Conservation (phyloP, 2,329 filamentous ascomycete genomes). For the Helminthosporium solani region DNA sequence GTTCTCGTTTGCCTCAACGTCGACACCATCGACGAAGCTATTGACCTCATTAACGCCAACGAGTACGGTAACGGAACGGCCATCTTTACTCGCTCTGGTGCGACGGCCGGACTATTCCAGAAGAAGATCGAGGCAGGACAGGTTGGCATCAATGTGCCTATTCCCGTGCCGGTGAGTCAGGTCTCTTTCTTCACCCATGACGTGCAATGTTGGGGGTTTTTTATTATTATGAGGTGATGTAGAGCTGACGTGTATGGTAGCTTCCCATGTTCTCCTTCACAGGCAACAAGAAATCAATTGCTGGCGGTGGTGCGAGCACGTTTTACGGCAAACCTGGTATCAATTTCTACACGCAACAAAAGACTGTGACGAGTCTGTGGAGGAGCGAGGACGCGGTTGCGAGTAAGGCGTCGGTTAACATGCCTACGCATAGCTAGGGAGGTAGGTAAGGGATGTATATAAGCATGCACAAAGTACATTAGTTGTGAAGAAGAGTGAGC, state of each 20-base stretch:
- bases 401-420: conserved; percentile 81
- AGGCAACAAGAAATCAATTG: conserved; percentile 80
- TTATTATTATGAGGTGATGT: no score
- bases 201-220: no score
- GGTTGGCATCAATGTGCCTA: conserved; percentile 82
- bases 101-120: conserved; percentile 76
- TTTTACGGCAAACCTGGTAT: conserved; percentile 94
- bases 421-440: conserved; percentile 66
- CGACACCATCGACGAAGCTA: conserved; percentile 74
- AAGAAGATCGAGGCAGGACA: conserved; percentile 81
- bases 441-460: neutral
- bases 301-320: conserved; percentile 86
- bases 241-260: conserved; percentile 19
- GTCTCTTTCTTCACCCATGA: no score
- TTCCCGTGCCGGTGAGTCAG: conserved; percentile 56
- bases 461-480: no score
- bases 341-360: conserved; percentile 94
- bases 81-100: conserved; percentile 77
- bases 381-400: conserved; percentile 78
- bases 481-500: no score
- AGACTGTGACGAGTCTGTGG: conserved; percentile 97
- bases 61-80: conserved; percentile 85
- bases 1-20: conserved; percentile 80
- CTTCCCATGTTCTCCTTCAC: conserved; percentile 66
- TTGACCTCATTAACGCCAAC: conserved; percentile 79